Conservation (phyloP, 495 filamentous ascomycete species). For the Pyrenula aspistea region DNA sequence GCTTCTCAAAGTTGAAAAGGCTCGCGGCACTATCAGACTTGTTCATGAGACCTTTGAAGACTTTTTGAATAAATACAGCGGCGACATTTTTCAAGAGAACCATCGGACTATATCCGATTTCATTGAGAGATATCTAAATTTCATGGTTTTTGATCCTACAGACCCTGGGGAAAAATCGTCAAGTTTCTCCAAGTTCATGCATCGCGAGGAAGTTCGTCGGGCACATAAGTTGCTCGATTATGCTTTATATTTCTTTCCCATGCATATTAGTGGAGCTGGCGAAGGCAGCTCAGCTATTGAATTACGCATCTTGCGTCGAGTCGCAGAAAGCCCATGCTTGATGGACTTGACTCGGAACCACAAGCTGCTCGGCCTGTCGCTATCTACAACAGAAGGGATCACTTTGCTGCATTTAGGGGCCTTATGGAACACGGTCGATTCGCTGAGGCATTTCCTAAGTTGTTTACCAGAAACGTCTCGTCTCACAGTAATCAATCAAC, state of each 20-base stretch:
- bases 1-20: neutral
- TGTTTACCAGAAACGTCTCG: neutral
- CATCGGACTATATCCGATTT: neutral
- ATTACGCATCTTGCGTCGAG: neutral
- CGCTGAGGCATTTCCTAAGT: neutral
- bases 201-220: neutral
- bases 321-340: neutral
- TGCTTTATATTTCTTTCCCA: neutral
- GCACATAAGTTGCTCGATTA: neutral
- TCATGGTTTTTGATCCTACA: neutral
- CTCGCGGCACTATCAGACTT: neutral
- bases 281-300: neutral
- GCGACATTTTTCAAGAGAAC: neutral
- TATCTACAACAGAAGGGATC: neutral
- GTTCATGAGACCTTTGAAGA: neutral
- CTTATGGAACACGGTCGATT: neutral
- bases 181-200: neutral
- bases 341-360: neutral
- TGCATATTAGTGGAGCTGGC: neutral
- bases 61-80: neutral
- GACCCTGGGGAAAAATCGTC: neutral
- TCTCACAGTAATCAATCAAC: neutral
- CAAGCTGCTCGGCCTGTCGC: neutral
- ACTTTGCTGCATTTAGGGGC: neutral
- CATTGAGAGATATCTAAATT: neutral